phyloP scores from a whole-genome alignment of 306 rosid species.

The Sesbania bispinosa region DNA sequence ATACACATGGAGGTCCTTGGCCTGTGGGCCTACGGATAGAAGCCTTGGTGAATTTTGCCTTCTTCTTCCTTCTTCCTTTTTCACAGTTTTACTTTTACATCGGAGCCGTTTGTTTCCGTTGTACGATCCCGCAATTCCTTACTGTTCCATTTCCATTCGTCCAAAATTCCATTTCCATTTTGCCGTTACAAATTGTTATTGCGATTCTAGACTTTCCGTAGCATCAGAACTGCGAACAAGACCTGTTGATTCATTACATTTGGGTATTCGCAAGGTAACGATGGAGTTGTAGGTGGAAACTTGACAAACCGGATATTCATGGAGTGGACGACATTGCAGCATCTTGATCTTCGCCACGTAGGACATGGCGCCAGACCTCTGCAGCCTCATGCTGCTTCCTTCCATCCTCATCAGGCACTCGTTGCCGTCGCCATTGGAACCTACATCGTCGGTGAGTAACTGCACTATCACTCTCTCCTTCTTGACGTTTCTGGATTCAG shows the following conservation, averaged over 20 bases:
- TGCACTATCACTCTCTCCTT: not conserved
- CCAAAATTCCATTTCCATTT: conserved; percentile 21
- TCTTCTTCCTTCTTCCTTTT: too few relatives aligned
- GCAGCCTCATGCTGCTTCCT: conserved; percentile 90
- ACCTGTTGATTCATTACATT: not conserved
- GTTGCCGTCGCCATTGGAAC: conserved; percentile 92
- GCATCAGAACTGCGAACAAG: conserved; percentile 17
- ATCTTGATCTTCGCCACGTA: conserved; percentile 92
- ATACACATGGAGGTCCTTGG: too few relatives aligned
- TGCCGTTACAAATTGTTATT: not conserved
- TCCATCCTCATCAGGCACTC: conserved; percentile 90
- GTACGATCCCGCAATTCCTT: not conserved
- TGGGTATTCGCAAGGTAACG: conserved; percentile 10
- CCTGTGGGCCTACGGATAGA: not conserved
- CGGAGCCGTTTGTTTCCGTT: not conserved
- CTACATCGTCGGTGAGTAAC: conserved; percentile 69
- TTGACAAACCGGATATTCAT: conserved; percentile 32
- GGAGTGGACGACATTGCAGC: conserved; percentile 99
- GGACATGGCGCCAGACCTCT: conserved; percentile 61
- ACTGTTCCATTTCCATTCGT: conserved; percentile 11
- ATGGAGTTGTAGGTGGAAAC: conserved; percentile 26
- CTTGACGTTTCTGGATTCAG: not conserved
- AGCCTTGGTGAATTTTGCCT: not conserved
- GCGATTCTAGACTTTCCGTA: not conserved
- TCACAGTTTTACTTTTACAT: not conserved